Conservation (phyloP, 306 rosid genomes). For the Begonia loranthoides region DNA sequence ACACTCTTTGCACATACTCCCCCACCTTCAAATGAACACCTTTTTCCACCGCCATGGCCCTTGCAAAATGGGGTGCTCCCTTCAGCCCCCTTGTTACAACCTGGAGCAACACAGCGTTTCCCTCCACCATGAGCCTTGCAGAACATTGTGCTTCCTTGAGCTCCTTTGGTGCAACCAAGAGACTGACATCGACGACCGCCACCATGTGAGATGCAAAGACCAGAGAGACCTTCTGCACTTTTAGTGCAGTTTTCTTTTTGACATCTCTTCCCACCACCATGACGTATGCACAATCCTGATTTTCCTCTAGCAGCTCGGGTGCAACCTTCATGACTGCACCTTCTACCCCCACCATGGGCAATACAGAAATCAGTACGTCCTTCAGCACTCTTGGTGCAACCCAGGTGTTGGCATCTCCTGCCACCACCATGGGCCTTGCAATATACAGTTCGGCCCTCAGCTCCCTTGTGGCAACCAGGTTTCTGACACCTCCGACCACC, state of each 20-base stretch:
- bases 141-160: slow-evolving; percentile 93
- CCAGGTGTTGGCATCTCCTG: slow-evolving; percentile 76
- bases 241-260: slow-evolving; percentile 80
- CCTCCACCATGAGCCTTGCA: slow-evolving; percentile 99
- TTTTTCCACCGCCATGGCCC: slow-evolving; percentile 94
- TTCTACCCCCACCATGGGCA: slow-evolving; percentile 96
- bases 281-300: slow-evolving; percentile 87
- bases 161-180: slow-evolving; percentile 75
- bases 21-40: slow-evolving; percentile 87
- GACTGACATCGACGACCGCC: slow-evolving; percentile 91
- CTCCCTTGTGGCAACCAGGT: slow-evolving; percentile 90
- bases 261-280: slow-evolving; percentile 96
- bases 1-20: slow-evolving; percentile 76
- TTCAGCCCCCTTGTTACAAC: slow-evolving; percentile 94
- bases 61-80: slow-evolving; percentile 91
- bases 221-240: slow-evolving; percentile 94
- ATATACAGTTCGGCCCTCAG: slow-evolving; percentile 90
- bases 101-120: slow-evolving; percentile 69
- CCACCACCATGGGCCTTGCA: slow-evolving; percentile 99
- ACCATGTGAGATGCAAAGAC: slow-evolving; percentile 94
- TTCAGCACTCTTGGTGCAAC: slow-evolving; percentile 96
- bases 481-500: slow-evolving; percentile 92
- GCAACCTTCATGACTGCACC: slow-evolving; percentile 74
- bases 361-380: slow-evolving; percentile 92
- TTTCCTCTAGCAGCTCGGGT: slow-evolving; percentile 91